phyloP scores from a whole-genome alignment of 2,329 filamentous ascomycete species.

The Xylariaceae sp. region DNA sequence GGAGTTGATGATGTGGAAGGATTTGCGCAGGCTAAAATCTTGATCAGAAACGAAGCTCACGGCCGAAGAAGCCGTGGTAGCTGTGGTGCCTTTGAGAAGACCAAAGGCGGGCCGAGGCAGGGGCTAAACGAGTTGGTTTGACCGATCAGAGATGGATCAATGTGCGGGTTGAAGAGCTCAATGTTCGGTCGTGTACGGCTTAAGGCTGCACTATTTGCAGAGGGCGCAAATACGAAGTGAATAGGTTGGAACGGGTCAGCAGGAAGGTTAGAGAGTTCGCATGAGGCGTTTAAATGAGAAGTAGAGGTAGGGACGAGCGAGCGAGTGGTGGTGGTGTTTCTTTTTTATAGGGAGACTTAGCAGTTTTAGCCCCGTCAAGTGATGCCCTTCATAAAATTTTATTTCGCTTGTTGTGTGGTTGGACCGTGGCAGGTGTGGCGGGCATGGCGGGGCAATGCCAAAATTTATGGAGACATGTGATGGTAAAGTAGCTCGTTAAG shows the following conservation, averaged over 20 bases:
- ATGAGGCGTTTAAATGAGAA: no score
- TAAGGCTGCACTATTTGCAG: no score
- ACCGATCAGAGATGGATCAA: slow-evolving; percentile 17
- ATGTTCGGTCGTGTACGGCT: background rate
- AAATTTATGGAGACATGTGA: slow-evolving; percentile 20
- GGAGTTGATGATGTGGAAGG: slow-evolving; percentile 70
- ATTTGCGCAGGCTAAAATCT: slow-evolving; percentile 71
- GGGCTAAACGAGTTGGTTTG: slow-evolving; percentile 3
- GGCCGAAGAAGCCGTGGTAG: slow-evolving; percentile 68
- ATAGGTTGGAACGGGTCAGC: no score
- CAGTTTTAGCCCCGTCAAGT: no score
- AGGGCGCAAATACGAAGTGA: no score
- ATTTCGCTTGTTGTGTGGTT: slow-evolving; percentile 16
- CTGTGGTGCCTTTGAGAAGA: slow-evolving; percentile 66
- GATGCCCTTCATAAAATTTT: no score
- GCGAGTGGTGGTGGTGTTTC: no score
- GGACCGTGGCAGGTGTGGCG: no score
- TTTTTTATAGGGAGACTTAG: no score
- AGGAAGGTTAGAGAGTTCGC: no score
- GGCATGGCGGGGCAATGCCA: slow-evolving; percentile 4
- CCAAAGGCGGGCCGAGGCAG: slow-evolving; percentile 62
- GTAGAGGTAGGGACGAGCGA: no score
- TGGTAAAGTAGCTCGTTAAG: no score
- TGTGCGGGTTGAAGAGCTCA: background rate
- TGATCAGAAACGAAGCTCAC: slow-evolving; percentile 68